phyloP scores from a whole-genome alignment of 2,329 filamentous ascomycete genomes.

The Dothidotthia symphoricarpi region DNA sequence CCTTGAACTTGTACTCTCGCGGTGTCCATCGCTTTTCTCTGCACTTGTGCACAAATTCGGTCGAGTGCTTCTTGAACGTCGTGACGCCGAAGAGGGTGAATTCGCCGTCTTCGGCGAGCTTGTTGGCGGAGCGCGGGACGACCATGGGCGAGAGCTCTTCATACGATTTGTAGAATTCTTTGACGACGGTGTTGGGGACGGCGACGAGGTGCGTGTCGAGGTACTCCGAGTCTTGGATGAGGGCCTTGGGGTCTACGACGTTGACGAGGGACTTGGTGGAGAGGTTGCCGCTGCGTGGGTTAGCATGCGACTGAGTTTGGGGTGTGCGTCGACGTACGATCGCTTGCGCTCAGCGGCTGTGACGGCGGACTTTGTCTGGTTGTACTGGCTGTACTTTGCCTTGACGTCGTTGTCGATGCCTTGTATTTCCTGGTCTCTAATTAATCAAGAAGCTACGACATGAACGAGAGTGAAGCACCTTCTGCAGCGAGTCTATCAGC shows the following conservation, averaged over 20 bases:
- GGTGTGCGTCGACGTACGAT: constrained; percentile 57
- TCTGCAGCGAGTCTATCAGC: constrained; percentile 82
- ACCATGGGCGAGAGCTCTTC: constrained; percentile 89
- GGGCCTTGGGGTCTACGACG: constrained; percentile 70
- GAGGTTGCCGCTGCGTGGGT: constrained; percentile 71
- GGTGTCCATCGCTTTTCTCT: constrained; percentile 94
- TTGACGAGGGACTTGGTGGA: constrained; percentile 90
- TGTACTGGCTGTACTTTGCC: constrained; percentile 91
- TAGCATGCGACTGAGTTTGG: neutral
- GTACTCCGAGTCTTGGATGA: constrained; percentile 90
- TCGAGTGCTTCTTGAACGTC: constrained; percentile 85
- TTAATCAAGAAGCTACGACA: too few relatives aligned
- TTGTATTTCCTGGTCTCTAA: constrained; percentile 78
- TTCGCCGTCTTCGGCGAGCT: constrained; percentile 83
- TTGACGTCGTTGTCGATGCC: constrained; percentile 97
- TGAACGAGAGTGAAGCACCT: too few relatives aligned
- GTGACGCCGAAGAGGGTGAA: constrained; percentile 86
- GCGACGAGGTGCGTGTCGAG: constrained; percentile 93
- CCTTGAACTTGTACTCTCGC: constrained; percentile 87
- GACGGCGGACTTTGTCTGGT: constrained; percentile 81
- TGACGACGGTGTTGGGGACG: constrained; percentile 74
- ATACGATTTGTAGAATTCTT: constrained; percentile 86
- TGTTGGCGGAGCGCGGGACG: constrained; percentile 79
- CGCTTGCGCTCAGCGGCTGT: constrained; percentile 80
- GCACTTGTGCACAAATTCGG: constrained; percentile 88